phyloP scores from a whole-genome alignment of 2,329 filamentous ascomycete species.

The Fusarium hainanense region DNA sequence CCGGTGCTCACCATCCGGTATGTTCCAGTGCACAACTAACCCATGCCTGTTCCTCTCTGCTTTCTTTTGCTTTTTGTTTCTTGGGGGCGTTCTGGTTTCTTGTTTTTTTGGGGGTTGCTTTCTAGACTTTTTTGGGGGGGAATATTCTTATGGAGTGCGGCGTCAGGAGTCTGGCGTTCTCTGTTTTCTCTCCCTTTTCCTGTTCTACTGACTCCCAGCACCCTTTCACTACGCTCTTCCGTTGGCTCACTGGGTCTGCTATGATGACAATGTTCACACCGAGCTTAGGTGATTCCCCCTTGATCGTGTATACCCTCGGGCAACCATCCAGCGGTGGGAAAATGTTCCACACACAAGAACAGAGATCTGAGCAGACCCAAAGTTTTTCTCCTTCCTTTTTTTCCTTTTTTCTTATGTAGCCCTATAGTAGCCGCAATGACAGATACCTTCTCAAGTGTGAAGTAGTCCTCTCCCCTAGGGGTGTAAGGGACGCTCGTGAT shows the following conservation, averaged over 20 bases:
- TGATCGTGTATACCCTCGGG: slow-evolving; percentile 20
- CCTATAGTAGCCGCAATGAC: slow-evolving; percentile 52
- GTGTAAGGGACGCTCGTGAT: slow-evolving; percentile 46
- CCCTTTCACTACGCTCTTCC: not conserved
- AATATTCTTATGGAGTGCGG: not conserved
- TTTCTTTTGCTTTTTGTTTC: not conserved
- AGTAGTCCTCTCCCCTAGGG: slow-evolving; percentile 18
- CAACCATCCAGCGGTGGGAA: slow-evolving; percentile 24
- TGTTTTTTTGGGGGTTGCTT: not conserved
- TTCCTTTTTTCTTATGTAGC: not conserved
- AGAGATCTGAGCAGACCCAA: slow-evolving; percentile 60
- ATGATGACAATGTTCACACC: slow-evolving; percentile 46
- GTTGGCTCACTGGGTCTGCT: slow-evolving; percentile 15
- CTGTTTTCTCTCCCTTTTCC: not conserved
- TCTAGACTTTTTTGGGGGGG: not conserved
- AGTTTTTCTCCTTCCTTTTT: not conserved
- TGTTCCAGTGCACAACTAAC: not conserved
- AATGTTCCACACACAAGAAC: slow-evolving; percentile 55
- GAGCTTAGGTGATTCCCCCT: slow-evolving; percentile 37
- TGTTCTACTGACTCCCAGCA: not conserved
- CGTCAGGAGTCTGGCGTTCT: not conserved
- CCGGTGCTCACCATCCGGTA: not conserved
- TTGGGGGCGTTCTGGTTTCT: not conserved
- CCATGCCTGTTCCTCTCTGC: not conserved
- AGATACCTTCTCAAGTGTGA: slow-evolving; percentile 41